Evolutionary conservation across 768 basidiomycete species (phyloP), one percentile per base, ranked within the genome.

Genomic region (Xerocomellus dryophilus): DNA sequence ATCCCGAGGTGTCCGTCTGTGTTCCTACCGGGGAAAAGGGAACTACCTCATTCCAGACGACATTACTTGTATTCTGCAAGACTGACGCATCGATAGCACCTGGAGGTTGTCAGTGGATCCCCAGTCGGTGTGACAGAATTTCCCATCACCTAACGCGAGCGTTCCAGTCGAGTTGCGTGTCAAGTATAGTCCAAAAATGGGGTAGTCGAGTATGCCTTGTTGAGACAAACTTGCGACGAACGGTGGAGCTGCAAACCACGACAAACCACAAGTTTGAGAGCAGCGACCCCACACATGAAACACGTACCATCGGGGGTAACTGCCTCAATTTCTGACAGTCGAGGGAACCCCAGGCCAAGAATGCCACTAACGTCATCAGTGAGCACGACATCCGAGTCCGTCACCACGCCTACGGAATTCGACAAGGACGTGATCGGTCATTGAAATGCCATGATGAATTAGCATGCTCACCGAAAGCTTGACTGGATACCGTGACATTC

Each of bases 81-180:
- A 91, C 73, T 6, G 84, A 81, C 2, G 78, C 75, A 67, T 92
- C 90, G 39, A 92, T 76, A 14, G 88, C 90, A n/a, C 89, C 88
- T 89, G 48, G 2, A 40, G n/a, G 43, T n/a, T 18, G 44, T 51
- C 43, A 25, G 41, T 23, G 23, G 23, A 23, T 23, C 23, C 23
- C 14, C 12, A 8, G 17, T 15, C 31, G 9, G 14, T 3, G 20
- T 8, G 12, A 43, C 4, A 23, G 31, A 40, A 21, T 8, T 25
- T 17, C 7, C 20, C 41, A 40, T 61, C 48, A 86, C 88, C 89
- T 15, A 92, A 59, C 2, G 88, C 71, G 20, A 92, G 73, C 18
- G 82, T 78, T 10, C 90, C 89, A 11, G 76, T 79, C 3, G 71
- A 64, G 62, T 86, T 83, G 41, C 76, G 73, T 1, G 82, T 80